These are phyloP conservation scores for Candida incommunis DNA, from an alignment of 805 yeast genomes.

Conservation along the genomic window DNA sequence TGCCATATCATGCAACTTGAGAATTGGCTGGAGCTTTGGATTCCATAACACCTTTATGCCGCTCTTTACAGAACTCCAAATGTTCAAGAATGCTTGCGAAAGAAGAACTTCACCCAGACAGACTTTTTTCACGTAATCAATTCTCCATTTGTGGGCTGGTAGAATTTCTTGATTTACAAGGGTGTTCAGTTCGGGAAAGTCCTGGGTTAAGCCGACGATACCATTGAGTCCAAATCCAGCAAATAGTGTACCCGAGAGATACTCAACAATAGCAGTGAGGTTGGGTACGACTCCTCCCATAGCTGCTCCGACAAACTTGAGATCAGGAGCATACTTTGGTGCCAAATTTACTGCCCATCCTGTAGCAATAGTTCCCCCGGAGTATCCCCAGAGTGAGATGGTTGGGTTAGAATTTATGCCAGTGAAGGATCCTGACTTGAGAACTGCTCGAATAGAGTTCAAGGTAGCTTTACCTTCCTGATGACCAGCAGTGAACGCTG, in stretches of 20 bases:
- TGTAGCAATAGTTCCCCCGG: constrained; percentile 8
- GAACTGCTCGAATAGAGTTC: constrained; percentile 15
- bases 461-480: constrained; percentile 15
- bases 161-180: constrained; percentile 4
- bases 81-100: constrained; percentile 7
- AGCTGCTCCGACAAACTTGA: constrained; percentile 4
- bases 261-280: constrained; percentile 8
- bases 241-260: constrained; percentile 8
- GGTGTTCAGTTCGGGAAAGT: constrained; percentile 10
- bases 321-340: constrained; percentile 14
- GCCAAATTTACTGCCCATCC: constrained; percentile 17
- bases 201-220: constrained; percentile 11
- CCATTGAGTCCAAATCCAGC: constrained; percentile 15
- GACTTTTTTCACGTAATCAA: constrained; percentile 5
- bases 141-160: constrained; percentile 1
- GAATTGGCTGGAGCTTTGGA: constrained; percentile 3
- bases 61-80: constrained; percentile 9
- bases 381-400: constrained; percentile 9
- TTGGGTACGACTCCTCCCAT: constrained; percentile 6
- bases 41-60: constrained; percentile 10
- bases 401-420: constrained; percentile 7
- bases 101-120: constrained; percentile 9
- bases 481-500: constrained; percentile 17
- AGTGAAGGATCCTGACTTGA: constrained; percentile 6
- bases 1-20: constrained; percentile 9